Percentiles rank a stretch among this genome's conserved stretches.
These are phyloP conservation scores for Cyclotella sp. DNA, from an alignment of 108 stramenopile species.

Conservation along the genomic window DNA sequence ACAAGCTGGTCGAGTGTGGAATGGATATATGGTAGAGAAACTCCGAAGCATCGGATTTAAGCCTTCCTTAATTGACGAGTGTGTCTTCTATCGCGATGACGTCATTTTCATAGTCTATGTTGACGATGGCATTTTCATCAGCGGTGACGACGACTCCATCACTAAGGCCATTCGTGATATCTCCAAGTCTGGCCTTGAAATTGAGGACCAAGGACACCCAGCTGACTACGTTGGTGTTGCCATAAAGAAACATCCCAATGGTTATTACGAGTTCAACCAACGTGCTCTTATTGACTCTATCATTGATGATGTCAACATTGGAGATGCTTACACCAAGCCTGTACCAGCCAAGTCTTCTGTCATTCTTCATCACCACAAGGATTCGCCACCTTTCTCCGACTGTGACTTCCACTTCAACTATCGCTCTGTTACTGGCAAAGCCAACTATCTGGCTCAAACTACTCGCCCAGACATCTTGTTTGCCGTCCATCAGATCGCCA, in stretches of 20 bases:
- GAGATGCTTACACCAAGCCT: too few species aligned
- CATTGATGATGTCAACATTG: too few species aligned
- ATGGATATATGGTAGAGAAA: too few species aligned
- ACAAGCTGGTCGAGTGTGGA: too few species aligned
- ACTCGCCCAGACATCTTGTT: conserved; percentile 39
- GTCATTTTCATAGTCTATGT: conserved; percentile 54
- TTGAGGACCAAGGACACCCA: too few species aligned
- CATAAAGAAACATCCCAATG: conserved; percentile 12
- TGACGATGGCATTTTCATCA: conserved; percentile 12
- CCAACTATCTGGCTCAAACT: too few species aligned
- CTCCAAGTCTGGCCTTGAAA: conserved; percentile 10
- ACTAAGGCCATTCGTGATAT: conserved; percentile 9
- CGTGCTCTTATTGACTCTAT: too few species aligned
- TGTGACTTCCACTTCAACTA: conserved; percentile 26
- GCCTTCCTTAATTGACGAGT: too few species aligned
- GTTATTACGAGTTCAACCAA: conserved; percentile 6
- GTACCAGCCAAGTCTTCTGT: too few species aligned
- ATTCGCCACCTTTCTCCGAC: neutral
- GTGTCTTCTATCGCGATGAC: conserved; percentile 46
- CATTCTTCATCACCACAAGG: neutral
- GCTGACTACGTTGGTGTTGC: conserved; percentile 61
- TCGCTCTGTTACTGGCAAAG: conserved; percentile 37
- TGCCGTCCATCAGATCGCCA: too few species aligned
- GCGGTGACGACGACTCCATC: conserved; percentile 36
- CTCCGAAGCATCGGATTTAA: conserved; percentile 43